A percentile compares a stretch with the other conserved stretches of the same genome.
Evolutionary conservation across 495 filamentous ascomycete species (phyloP).

Genomic region (Aspergillus kassunensis): DNA sequence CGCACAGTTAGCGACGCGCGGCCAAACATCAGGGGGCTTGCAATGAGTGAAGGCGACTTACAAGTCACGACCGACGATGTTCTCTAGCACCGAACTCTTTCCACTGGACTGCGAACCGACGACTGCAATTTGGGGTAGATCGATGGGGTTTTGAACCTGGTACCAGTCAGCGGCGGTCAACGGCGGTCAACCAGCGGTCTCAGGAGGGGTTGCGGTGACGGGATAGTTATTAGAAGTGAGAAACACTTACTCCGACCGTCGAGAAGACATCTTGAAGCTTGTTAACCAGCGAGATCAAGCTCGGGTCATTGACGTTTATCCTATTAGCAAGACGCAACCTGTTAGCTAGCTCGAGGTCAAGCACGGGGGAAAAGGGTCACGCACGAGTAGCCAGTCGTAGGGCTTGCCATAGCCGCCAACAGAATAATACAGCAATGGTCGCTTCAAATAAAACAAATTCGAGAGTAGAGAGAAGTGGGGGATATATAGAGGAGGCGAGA

Average conservation of each 20-base stretch:
- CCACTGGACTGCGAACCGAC: conserved; percentile 98
- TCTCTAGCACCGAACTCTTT: conserved; percentile 99
- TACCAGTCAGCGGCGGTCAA: no score
- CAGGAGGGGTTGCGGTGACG: conserved; percentile 18
- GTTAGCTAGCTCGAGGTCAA: conserved; percentile 22
- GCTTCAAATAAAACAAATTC: conserved; percentile 15
- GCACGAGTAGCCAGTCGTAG: conserved; percentile 44
- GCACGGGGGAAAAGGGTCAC: conserved; percentile 28
- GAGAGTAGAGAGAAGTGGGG: conserved; percentile 9
- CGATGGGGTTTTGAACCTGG: conserved; percentile 95
- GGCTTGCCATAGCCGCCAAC: conserved; percentile 47
- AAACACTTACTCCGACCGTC: conserved; percentile 82
- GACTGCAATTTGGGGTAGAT: conserved; percentile 97
- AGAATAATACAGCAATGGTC: conserved; percentile 14
- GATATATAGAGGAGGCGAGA: conserved; percentile 3
- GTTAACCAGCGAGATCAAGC: conserved; percentile 91
- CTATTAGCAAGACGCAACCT: conserved; percentile 41
- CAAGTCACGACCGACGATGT: conserved; percentile 99
- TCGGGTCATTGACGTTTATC: conserved; percentile 77
- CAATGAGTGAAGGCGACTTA: conserved; percentile 46
- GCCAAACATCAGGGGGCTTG: conserved; percentile 8
- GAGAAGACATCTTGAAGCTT: conserved; percentile 99
- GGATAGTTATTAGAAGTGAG: not conserved
- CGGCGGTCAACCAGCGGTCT: conserved; percentile 31
- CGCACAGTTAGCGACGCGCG: conserved; percentile 24